Evolutionary conservation across 805 yeast genomes (phyloP).

Genomic region (Cyberlindnera maclurae): DNA sequence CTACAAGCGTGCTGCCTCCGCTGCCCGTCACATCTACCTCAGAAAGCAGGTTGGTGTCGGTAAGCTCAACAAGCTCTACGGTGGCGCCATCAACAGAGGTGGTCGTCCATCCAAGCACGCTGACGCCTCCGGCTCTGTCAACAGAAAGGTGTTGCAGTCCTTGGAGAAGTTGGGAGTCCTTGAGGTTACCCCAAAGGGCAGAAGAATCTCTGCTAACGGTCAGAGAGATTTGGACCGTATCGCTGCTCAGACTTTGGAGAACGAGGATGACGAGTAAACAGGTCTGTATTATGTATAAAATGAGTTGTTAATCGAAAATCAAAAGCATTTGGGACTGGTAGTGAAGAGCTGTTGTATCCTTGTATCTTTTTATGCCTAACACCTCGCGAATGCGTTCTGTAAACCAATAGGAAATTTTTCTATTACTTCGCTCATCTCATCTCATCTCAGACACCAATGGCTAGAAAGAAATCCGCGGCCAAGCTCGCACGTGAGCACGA

Average conservation of each 20-base stretch:
- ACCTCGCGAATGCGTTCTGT: background rate
- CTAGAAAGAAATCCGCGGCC: constrained; percentile 84
- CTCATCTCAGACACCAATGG: constrained; percentile 38
- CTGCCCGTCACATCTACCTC: constrained; percentile 99
- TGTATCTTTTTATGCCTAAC: background rate
- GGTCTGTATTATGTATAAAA: constrained; percentile 5
- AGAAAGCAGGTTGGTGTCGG: constrained; percentile 99
- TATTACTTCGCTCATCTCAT: background rate
- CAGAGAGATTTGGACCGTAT: constrained; percentile 99
- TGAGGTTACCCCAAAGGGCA: constrained; percentile 95
- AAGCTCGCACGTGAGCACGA: constrained; percentile 47
- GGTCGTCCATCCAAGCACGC: constrained; percentile 97
- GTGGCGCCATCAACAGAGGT: constrained; percentile 99
- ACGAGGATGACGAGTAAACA: constrained; percentile 55
- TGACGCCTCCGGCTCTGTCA: constrained; percentile 98
- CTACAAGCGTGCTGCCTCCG: constrained; percentile 99
- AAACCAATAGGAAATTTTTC: background rate
- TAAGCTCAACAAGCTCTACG: constrained; percentile 97
- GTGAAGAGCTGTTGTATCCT: background rate
- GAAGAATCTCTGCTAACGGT: constrained; percentile 98
- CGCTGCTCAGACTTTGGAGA: constrained; percentile 97
- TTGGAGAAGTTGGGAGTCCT: constrained; percentile 97
- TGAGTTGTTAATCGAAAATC: constrained; percentile 4
- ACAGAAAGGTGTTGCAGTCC: constrained; percentile 97
- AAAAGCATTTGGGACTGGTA: background rate